Base-by-base conservation (phyloP, 768 basidiomycete genomes). In the Tulasnella sp. region DNA sequence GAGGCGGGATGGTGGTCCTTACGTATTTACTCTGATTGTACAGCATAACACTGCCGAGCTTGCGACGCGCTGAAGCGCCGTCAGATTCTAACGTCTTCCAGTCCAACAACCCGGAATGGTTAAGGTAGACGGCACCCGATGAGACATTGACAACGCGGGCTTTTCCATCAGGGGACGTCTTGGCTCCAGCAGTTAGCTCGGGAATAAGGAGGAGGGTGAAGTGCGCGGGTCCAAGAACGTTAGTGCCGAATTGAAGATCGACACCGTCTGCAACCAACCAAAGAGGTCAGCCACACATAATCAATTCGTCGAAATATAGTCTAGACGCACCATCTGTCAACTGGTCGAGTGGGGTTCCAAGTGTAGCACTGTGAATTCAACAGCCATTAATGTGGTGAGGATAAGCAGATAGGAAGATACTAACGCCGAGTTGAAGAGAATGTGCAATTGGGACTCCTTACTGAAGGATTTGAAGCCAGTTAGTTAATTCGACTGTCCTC, bases 391-490 rank as follows among this genome's bases (percentile, higher is more conserved):
- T 34, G 3, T 17, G n/a, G 11, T 15, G 11, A 22, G 9, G 19
- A 3, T 0, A 9, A 58, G 3, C 25, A 58, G 29, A n/a, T 19
- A 6, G 5, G 7, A 22, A 1, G 12, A 19, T 14, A 69, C 76
- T 52, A 54, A 78, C 54, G 79, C 80, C 31, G 73, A 79, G 68
- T 76, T 76, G 77, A 79, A 79, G 22, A 80, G 75, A 9, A 78
- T 72, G 67, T 79, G 72, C 25, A 80, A 72, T 45, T 74, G n/a
- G 14, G 34, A 14, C 54, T 80, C 80, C 40, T 77, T 76, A 14
- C 25, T 76, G 38, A 8, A 34, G 34, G 36, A 68, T 40, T 8
- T 34, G 38, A 29, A 69, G 1, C 12, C 54, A 14, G 29, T 58
- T 14, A 49, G 42, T 25, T 38, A 1, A 11, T 5, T 8, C 9